Evolutionary conservation across 257 asterid genomes (phyloP), one percentile per base, ranked within the genome.

Genomic region (Fraxinus pennsylvanica): DNA sequence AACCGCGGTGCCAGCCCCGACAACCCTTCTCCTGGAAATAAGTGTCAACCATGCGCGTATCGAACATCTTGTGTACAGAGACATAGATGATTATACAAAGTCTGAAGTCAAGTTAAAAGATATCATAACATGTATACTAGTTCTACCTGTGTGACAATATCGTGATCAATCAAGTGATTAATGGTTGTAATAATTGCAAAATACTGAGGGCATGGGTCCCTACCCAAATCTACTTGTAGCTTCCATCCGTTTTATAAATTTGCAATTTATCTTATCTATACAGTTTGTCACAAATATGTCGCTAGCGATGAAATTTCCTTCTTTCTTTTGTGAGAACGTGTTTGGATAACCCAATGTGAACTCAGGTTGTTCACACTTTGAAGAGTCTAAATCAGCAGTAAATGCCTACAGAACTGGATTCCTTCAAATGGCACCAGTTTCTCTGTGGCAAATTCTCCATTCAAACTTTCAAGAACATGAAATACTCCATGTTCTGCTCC

Each of bases 321-420:
- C 52, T 45, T 45, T 45, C 17, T 45, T 14, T 45, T 13, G 19
- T 12, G 19, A 45, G 52, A 13, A 45, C 1, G 52, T 12, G 17
- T 45, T 45, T 4, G 5, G 52, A 43, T 43, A 13, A 4, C 52
- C 52, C 1, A 14, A 15, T 12, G n/a, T 50, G 59, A 15, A 12
- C 5, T 50, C 59, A 0, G 59, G 59, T 1, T 15, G 19, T 50
- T 15, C n/a, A 50, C n/a, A 3, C n/a, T 47, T 14, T 15, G 47
- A 1, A 47, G 57, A 10, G 80, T 83, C 84, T 25, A 69, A 83
- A 70, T 41, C 82, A 74, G 61, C 78, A 76, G 68, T 76, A 19
- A 73, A 76, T 19, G 77, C 81, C 74, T 67, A 75, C 27, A 6
- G 43, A 47, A 32, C 22, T 33, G 25, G 41, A 45, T 50, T 50